A percentile compares a stretch with the other conserved stretches of the same genome.
Evolutionary conservation across 371 early-diverging fungal species (phyloP).

Genomic region (Polyrhizophydium stewartii): DNA sequence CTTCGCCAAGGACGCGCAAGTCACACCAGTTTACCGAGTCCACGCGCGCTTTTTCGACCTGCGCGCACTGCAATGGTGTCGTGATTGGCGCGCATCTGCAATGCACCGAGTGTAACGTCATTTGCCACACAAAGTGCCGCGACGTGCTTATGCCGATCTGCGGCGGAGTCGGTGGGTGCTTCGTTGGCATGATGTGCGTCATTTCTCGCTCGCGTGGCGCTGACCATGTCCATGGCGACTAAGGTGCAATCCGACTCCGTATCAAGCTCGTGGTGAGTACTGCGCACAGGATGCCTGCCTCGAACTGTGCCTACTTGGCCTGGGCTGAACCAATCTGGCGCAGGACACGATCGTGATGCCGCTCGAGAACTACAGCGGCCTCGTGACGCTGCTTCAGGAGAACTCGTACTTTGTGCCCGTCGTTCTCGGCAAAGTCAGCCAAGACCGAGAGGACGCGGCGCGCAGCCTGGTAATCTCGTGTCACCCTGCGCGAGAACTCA

Average conservation of each 20-base stretch:
- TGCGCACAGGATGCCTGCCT: too few relatives aligned
- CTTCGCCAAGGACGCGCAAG: conserved; percentile 6
- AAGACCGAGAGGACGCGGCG: conserved; percentile 23
- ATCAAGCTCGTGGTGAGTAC: conserved; percentile 1
- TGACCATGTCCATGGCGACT: background rate
- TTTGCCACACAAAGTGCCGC: conserved; percentile 9
- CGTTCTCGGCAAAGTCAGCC: conserved; percentile 25
- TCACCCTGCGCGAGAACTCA: background rate
- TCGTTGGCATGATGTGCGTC: too few relatives aligned
- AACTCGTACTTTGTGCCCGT: conserved; percentile 5
- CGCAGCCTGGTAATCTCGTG: conserved; percentile 7
- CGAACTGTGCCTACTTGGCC: background rate
- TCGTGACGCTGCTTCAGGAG: background rate
- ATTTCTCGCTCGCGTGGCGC: background rate
- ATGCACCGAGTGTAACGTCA: conserved; percentile 6
- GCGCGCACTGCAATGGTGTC: conserved; percentile 4
- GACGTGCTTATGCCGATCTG: conserved; percentile 3
- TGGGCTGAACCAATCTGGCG: background rate
- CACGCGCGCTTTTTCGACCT: background rate
- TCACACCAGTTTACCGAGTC: conserved; percentile 7
- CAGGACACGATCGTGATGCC: conserved; percentile 7
- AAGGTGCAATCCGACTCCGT: conserved; percentile 4
- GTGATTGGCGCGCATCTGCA: conserved; percentile 6
- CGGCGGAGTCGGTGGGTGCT: conserved; percentile 2
- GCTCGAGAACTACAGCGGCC: background rate